Percentiles rank a stretch among this genome's conserved stretches.
Evolutionary conservation across 1,284 basidiomycete species (phyloP).

Genomic region (Ceratobasidium sp.): DNA sequence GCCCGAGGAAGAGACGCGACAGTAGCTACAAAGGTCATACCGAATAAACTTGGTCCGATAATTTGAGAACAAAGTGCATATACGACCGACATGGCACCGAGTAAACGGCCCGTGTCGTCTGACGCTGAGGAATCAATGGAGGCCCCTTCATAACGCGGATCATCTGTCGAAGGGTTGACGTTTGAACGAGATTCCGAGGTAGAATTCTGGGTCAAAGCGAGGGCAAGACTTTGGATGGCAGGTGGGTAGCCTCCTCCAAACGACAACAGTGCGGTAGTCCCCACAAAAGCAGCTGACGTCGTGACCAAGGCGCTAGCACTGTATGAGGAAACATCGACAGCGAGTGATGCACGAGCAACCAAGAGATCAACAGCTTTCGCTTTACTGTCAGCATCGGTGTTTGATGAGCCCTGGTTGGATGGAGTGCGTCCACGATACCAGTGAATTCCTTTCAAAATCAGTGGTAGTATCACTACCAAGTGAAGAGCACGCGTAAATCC

Average conservation of each 20-base stretch:
- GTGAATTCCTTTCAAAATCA: conserved; percentile 44
- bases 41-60: conserved; percentile 68
- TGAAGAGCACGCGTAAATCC: conserved; percentile 67
- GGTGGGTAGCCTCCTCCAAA: conserved; percentile 69
- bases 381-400: neutral
- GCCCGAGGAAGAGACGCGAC: conserved; percentile 64
- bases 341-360: conserved; percentile 26
- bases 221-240: conserved; percentile 68
- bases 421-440: conserved; percentile 20
- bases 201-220: conserved; percentile 61
- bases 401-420: neutral
- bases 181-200: neutral
- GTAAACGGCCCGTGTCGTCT: conserved; percentile 60
- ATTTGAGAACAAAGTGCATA: conserved; percentile 53
- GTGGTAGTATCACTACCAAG: conserved; percentile 69
- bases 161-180: conserved; percentile 2
- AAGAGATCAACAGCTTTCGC: conserved; percentile 28
- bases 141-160: neutral
- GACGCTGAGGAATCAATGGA: conserved; percentile 42
- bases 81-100: conserved; percentile 74
- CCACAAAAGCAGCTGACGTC: conserved; percentile 19
- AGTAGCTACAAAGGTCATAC: conserved; percentile 65
- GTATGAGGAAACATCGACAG: conserved; percentile 28
- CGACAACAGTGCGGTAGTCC: conserved; percentile 55
- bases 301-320: conserved; percentile 28